Evolutionary conservation across 495 filamentous ascomycete species (phyloP), one percentile per base, ranked within the genome.

Genomic region (Melanomma pulvis-pyrius): DNA sequence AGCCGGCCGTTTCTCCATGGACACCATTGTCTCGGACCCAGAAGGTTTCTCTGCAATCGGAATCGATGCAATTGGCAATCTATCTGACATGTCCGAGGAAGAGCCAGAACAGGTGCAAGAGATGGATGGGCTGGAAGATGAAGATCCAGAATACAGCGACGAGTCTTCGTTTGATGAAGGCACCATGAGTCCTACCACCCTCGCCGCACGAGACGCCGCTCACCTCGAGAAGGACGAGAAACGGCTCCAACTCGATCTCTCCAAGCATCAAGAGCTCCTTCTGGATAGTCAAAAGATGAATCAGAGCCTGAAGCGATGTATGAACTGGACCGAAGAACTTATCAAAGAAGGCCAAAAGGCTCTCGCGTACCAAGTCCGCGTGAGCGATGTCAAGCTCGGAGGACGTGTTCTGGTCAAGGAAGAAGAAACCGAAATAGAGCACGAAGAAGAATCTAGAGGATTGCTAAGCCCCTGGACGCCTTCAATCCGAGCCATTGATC

Each of bases 221-320:
- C 75, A 80, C 59, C 79, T 74, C 5, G 76, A 74, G 3, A 74
- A 78, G 28, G 94, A 97, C 68, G 90, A 94, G 73, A 87, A 87
- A 72, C 82, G 89, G 19, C 81, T 97, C 24, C 82, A 87, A 59
- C 78, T 96, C 19, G 94, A 99, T 75, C 82, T 99, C 13, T 83
- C 88, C 6, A 92, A 91, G 72, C 94, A 99, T 72, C 91, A 92
- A 63, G 88, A 93, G 69, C 80, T 98, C 1, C 83, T 98, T 3
- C 77, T 90, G 24, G 92, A 96, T 74, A 92, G 88, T 61, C 91
- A 96, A 72, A 93, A 90, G 75, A 91, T 98, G 79, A 98, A 98
- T 74, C 90, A 94, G 70, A 93, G 90, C 71, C 80, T 99, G 2
- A 93, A 91, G 73, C 83, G 92, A 28, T 99, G 94, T 74, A 80